phyloP scores from a whole-genome alignment of 495 filamentous ascomycete species.

The Umbilicaria muhlenbergii region DNA sequence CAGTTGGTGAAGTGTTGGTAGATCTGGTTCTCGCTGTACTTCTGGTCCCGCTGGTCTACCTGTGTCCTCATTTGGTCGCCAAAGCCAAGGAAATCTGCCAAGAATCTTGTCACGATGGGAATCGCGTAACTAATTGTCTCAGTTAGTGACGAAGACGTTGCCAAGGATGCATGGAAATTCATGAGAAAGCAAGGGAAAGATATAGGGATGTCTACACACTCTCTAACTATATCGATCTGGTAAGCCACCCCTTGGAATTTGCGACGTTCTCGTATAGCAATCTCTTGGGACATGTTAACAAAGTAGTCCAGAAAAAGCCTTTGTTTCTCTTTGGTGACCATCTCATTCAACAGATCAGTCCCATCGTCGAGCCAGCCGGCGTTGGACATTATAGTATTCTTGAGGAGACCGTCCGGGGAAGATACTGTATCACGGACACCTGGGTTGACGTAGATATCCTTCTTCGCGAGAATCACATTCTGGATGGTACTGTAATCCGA shows the following conservation, averaged over 20 bases:
- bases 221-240: slow-evolving; percentile 3
- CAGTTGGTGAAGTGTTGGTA: slow-evolving; percentile 15
- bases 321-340: not conserved
- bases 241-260: not conserved
- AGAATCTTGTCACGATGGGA: slow-evolving; percentile 9
- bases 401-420: not conserved
- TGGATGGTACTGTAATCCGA: not conserved
- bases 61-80: not conserved
- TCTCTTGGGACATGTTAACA: not conserved
- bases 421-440: not conserved
- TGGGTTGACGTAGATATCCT: not conserved
- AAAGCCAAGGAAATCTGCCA: slow-evolving; percentile 12
- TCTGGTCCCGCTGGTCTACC: slow-evolving; percentile 1
- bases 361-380: not conserved
- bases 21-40: slow-evolving; percentile 13
- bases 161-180: not conserved
- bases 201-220: not conserved
- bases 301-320: slow-evolving; percentile 1
- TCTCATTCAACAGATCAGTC: not conserved
- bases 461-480: not conserved
- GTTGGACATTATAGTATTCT: no score
- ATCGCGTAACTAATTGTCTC: slow-evolving; percentile 7
- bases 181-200: no score
- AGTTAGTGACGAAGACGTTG: not conserved
- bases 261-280: slow-evolving; percentile 3